Conservation (phyloP, 306 rosid species). For the Pyrus pyrifolia region DNA sequence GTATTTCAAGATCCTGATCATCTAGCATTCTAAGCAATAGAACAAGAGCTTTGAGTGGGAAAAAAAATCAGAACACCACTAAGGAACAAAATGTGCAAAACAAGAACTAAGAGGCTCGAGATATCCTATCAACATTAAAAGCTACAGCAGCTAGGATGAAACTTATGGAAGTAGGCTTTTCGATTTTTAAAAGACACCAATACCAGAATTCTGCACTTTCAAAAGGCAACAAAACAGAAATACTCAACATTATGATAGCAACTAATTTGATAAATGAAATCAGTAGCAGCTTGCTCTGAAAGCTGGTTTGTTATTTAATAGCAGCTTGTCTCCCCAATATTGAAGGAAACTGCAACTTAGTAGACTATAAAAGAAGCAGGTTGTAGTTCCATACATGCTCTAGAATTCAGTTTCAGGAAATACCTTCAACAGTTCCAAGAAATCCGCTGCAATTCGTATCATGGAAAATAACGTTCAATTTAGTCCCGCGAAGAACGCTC, state of each 20-base stretch:
- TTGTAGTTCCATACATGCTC: background rate
- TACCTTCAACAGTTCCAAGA: conserved; percentile 71
- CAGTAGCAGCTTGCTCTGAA: background rate
- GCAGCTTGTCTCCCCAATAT: background rate
- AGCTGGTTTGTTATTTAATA: background rate
- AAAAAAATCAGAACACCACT: background rate
- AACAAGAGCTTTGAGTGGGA: background rate
- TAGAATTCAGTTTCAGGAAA: conserved; percentile 21
- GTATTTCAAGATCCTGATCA: background rate
- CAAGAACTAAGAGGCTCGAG: background rate
- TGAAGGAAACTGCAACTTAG: background rate
- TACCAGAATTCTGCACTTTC: background rate
- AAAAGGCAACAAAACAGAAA: background rate
- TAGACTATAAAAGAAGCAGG: conserved; percentile 1
- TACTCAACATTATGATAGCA: background rate
- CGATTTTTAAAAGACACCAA: background rate
- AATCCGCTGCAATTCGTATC: conserved; percentile 69
- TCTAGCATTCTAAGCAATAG: conserved; percentile 2
- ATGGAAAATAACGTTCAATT: conserved; percentile 23
- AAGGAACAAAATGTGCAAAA: background rate
- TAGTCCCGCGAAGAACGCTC: conserved; percentile 41
- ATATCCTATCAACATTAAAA: background rate
- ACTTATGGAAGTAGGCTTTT: background rate
- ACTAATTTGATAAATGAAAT: background rate
- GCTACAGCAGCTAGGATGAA: background rate